A percentile compares a stretch with the other conserved stretches of the same genome.
phyloP scores from a whole-genome alignment of 306 rosid genomes.

The Lithocarpus polystachyus region DNA sequence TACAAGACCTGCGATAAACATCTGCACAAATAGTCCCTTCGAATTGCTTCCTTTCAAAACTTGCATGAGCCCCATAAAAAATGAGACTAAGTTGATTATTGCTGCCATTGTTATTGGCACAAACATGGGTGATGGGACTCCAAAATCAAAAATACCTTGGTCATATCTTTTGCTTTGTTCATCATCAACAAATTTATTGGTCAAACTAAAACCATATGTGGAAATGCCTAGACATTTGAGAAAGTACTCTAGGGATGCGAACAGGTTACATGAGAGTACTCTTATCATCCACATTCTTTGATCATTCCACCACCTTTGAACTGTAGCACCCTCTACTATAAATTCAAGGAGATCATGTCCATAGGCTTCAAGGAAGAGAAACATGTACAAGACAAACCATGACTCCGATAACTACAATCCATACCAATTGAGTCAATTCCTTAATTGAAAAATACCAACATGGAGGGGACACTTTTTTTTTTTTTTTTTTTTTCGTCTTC shows the following conservation, averaged over 20 bases:
- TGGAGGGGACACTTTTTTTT: too few species aligned
- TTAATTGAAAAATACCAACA: background rate
- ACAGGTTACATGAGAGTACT: slow-evolving; percentile 19
- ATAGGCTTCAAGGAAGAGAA: slow-evolving; percentile 37
- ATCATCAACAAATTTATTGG: slow-evolving; percentile 33
- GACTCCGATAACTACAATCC: slow-evolving; percentile 23
- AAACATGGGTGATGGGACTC: slow-evolving; percentile 36
- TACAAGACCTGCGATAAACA: slow-evolving; percentile 22
- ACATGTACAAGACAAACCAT: slow-evolving; percentile 29
- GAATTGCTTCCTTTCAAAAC: slow-evolving; percentile 2
- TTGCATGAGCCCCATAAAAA: slow-evolving; percentile 1
- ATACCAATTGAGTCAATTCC: too few species aligned
- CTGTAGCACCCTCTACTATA: slow-evolving; percentile 13
- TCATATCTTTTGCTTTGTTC: slow-evolving; percentile 43
- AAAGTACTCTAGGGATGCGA: slow-evolving; percentile 24
- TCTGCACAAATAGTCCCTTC: slow-evolving; percentile 19
- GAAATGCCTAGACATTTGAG: slow-evolving; percentile 24
- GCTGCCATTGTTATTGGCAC: slow-evolving; percentile 33
- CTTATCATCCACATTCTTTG: slow-evolving; percentile 48
- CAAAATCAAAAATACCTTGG: slow-evolving; percentile 34
- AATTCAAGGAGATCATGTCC: slow-evolving; percentile 31
- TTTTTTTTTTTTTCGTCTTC: too few species aligned
- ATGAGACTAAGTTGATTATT: slow-evolving; percentile 23
- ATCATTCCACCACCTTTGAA: slow-evolving; percentile 41
- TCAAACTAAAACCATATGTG: slow-evolving; percentile 27